A percentile compares a stretch with the other conserved stretches of the same genome.
Conservation (phyloP, 2,329 filamentous ascomycete genomes). For the Sporothrix brunneoviolacea region DNA sequence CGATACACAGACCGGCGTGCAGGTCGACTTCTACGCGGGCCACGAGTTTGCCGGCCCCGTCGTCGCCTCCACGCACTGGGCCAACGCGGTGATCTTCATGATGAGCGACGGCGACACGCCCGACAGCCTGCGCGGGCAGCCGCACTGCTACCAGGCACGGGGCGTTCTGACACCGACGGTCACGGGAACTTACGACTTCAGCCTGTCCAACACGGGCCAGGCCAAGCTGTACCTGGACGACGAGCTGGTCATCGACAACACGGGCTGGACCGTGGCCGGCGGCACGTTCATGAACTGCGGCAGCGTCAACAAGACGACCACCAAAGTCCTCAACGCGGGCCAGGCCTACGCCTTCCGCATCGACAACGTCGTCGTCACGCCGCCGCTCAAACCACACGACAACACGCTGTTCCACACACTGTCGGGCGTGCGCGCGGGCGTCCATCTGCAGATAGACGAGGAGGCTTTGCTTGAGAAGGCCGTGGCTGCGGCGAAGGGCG, state of each 20-base stretch:
- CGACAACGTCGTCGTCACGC: conserved; percentile 19
- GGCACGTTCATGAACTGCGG: conserved; percentile 22
- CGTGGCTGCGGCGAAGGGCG: conserved; percentile 36
- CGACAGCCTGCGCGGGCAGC: conserved; percentile 18
- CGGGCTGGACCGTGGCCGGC: conserved; percentile 37
- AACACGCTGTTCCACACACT: conserved; percentile 22
- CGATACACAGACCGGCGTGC: conserved; percentile 5
- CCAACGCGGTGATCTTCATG: conserved; percentile 17
- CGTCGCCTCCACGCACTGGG: conserved; percentile 15
- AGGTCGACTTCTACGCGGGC: conserved; percentile 18
- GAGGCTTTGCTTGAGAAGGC: conserved; percentile 17
- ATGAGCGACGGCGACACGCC: conserved; percentile 21
- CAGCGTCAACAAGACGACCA: conserved; percentile 14
- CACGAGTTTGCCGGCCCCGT: conserved; percentile 15
- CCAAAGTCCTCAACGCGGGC: conserved; percentile 11
- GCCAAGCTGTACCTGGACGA: conserved; percentile 27
- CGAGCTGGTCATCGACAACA: conserved; percentile 38
- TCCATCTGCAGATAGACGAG: conserved; percentile 11
- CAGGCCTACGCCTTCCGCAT: conserved; percentile 14
- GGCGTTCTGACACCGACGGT: conserved; percentile 23
- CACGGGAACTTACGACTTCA: conserved; percentile 24
- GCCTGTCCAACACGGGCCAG: conserved; percentile 19
- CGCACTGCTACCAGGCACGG: conserved; percentile 24
- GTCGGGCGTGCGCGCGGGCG: conserved; percentile 18
- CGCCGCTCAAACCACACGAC: conserved; percentile 18